phyloP scores from a whole-genome alignment of 73 alveolate species.

The Symbiodinium pilosum region DNA sequence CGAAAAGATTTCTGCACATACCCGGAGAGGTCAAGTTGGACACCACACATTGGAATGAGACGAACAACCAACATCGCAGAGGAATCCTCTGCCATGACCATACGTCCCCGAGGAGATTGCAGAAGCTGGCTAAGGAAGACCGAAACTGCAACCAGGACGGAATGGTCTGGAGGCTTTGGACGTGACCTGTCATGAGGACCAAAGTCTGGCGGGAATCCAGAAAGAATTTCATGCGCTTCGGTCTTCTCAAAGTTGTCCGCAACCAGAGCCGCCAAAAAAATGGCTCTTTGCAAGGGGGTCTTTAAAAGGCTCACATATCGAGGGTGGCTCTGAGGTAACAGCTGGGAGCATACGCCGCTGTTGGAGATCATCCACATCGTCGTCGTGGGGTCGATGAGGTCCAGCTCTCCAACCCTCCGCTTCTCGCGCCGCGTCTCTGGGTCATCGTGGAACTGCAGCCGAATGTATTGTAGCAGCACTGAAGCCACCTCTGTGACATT shows the following conservation, averaged over 20 bases:
- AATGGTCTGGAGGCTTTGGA: conserved; percentile 68
- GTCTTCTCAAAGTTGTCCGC: conserved; percentile 61
- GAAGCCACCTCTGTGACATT: conserved; percentile 62
- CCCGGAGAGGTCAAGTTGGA: conserved; percentile 39
- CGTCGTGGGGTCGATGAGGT: conserved; percentile 56
- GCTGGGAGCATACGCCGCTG: conserved; percentile 44
- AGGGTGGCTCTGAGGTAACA: conserved; percentile 42
- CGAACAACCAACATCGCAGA: conserved; percentile 57
- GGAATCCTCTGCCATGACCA: conserved; percentile 55
- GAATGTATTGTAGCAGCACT: conserved; percentile 38
- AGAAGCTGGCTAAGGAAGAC: conserved; percentile 43
- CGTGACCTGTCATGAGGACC: conserved; percentile 3
- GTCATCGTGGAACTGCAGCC: conserved; percentile 70
- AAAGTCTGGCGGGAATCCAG: conserved; percentile 32
- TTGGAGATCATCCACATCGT: conserved; percentile 24
- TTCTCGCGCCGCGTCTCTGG: conserved; percentile 71
- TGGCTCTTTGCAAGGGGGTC: conserved; percentile 43
- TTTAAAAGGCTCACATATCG: conserved; percentile 38
- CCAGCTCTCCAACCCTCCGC: conserved; percentile 55
- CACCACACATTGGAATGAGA: conserved; percentile 57
- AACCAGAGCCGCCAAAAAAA: conserved; percentile 43
- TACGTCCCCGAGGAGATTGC: conserved; percentile 67
- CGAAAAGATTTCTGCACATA: conserved; percentile 55
- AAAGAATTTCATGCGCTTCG: conserved; percentile 24
- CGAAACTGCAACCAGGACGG: conserved; percentile 45